Percentiles rank a stretch among this genome's conserved stretches.
Evolutionary conservation across 2,329 filamentous ascomycete species (phyloP).

Genomic region (Fusarium sublunatum): DNA sequence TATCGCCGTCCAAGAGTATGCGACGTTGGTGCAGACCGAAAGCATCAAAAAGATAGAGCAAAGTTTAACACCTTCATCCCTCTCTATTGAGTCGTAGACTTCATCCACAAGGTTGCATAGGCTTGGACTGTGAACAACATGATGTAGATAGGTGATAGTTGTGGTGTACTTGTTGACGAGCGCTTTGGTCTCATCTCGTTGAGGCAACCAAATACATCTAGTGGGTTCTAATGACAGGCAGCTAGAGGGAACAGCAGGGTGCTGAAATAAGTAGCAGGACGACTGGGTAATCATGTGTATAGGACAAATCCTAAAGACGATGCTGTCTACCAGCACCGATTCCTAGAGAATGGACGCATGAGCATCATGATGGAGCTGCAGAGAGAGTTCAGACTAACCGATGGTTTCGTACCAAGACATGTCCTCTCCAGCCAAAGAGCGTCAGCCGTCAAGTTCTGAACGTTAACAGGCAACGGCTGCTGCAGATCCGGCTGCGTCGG

Average conservation of each 20-base stretch:
- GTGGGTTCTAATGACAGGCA: conserved; percentile 45
- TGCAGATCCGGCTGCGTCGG: conserved; percentile 11
- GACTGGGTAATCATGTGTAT: conserved; percentile 49
- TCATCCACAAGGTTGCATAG: conserved; percentile 46
- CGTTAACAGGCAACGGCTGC: conserved; percentile 44
- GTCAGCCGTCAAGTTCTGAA: conserved; percentile 51
- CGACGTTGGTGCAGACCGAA: conserved; percentile 48
- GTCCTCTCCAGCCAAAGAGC: conserved; percentile 50
- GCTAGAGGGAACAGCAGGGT: conserved; percentile 34
- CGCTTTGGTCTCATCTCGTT: conserved; percentile 47
- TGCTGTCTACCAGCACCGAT: conserved; percentile 46
- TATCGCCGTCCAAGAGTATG: conserved; percentile 48
- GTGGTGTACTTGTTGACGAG: conserved; percentile 48
- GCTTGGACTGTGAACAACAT: conserved; percentile 48
- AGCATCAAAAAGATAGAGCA: conserved; percentile 47
- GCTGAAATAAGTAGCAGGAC: conserved; percentile 50
- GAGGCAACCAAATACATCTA: conserved; percentile 51
- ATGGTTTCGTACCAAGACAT: conserved; percentile 47
- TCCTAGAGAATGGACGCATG: conserved; percentile 39
- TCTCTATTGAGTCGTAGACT: conserved; percentile 47
- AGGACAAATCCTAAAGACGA: conserved; percentile 50
- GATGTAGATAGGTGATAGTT: conserved; percentile 49
- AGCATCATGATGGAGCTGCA: neutral
- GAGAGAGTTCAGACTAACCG: conserved; percentile 39
- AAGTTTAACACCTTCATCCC: conserved; percentile 37